Conservation (phyloP, 139 green algal genomes). For the Coelastrella sp. region DNA sequence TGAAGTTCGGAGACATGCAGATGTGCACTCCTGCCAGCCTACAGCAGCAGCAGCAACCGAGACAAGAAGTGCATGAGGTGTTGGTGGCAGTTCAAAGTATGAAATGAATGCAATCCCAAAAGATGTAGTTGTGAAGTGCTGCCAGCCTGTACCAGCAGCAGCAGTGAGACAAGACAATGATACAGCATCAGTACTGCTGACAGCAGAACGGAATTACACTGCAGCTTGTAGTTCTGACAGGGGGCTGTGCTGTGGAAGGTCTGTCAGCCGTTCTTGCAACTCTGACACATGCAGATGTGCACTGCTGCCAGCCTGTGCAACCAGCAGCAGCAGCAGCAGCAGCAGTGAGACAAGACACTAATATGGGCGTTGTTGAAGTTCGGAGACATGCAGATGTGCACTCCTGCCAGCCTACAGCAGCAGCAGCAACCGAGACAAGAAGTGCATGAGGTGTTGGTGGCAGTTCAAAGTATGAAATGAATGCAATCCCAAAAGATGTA, state of each 20-base stretch:
- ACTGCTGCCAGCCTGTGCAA: no score
- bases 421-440: conserved; percentile 5
- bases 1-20: conserved; percentile 40
- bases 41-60: conserved; percentile 20
- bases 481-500: no score
- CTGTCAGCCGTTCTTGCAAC: conserved; percentile 27
- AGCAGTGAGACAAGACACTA: no score
- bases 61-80: neutral
- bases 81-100: neutral
- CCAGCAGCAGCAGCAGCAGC: no score
- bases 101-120: no score
- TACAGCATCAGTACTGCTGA: no score
- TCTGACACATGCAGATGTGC: no score
- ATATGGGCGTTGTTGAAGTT: no score
- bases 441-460: neutral
- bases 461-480: neutral
- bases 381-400: conserved; percentile 33
- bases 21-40: conserved; percentile 28
- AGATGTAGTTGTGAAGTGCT: no score
- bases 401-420: conserved; percentile 33
- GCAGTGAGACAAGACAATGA: no score
- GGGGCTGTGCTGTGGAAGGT: conserved; percentile 23
- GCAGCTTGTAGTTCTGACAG: conserved; percentile 51
- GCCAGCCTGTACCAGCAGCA: no score
- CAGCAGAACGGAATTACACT: no score